Evolutionary conservation across 2,329 filamentous ascomycete genomes (phyloP).

Genomic region (Aureobasidium melanogenum): DNA sequence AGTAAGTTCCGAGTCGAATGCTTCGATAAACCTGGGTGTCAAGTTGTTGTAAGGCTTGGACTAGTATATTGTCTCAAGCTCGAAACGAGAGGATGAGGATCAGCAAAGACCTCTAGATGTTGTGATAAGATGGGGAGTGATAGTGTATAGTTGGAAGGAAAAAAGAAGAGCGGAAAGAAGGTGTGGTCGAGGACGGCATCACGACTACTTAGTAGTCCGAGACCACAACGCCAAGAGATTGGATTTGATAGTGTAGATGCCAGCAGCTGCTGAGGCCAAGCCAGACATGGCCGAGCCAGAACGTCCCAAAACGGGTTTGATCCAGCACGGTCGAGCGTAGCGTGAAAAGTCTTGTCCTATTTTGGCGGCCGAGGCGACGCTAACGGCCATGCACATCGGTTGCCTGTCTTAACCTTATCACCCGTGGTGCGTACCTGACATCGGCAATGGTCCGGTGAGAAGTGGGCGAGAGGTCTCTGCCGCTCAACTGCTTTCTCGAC

Average conservation of each 20-base stretch:
- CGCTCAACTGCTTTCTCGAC: neutral
- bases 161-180: neutral
- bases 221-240: conserved; percentile 5
- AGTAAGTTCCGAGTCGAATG: neutral
- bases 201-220: neutral
- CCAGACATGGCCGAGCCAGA: conserved; percentile 8
- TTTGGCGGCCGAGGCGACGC: conserved; percentile 5
- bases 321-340: conserved; percentile 5
- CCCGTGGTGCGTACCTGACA: conserved; percentile 9
- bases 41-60: neutral
- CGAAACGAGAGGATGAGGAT: conserved; percentile 3
- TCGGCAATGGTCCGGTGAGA: conserved; percentile 8
- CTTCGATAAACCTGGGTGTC: neutral
- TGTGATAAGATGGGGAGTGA: neutral
- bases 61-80: neutral
- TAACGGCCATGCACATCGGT: conserved; percentile 10
- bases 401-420: conserved; percentile 10
- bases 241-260: conserved; percentile 8
- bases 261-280: conserved; percentile 1
- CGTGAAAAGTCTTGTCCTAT: conserved; percentile 7
- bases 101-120: neutral
- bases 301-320: conserved; percentile 11
- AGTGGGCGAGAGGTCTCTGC: neutral
- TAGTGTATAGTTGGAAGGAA: neutral
- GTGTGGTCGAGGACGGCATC: neutral